Base-by-base conservation (phyloP, 352 stramenopile genomes). In the Pythium sp. region DNA sequence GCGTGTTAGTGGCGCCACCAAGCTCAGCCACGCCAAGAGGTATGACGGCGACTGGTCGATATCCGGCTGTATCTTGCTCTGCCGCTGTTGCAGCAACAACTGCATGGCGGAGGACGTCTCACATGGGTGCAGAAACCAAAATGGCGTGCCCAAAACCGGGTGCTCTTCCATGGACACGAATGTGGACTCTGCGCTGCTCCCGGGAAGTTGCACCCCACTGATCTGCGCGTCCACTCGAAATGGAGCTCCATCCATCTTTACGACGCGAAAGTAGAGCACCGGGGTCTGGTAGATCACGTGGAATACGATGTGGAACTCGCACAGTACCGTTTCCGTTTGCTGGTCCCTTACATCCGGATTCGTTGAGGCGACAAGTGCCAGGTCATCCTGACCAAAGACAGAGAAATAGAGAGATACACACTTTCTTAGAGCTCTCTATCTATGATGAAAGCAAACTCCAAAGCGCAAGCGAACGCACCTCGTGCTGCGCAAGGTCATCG, bases 271-370 rank as follows among this genome's bases (percentile, higher is more conserved):
- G 63, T 90, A 95, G 41, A 95, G 75, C 72, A 88, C 81, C 0
- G 86, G 86, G 3, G 81, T 89, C 63, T 87, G 79, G 72, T 92
- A 95, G 36, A 89, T 86, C 9, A 72, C 75, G 70, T 93, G 87
- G 69, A 83, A 95, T 32, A 93, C 84, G 59, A 95, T 87, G 74
- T 95, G 87, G 70, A 92, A 92, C 43, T 93, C 85, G 51, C 86
- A 73, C 22, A 93, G 32, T n/a, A 81, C 71, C 9, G 66, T 78
- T 32, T 80, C 58, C 15, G 54, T 60, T 22, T 57, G 28, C 43
- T 46, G 7, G 11, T 20, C 30, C 22, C 41, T 22, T 2, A 18
- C n/a, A 22, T 26, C 57, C 32, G 8, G 3, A 15, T 7, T 51
- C 32, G 49, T 53, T 28, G 62, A 8, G 0, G 6, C 18, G 26